Evolutionary conservation across 805 yeast species (phyloP).

Genomic region (Schwanniomyces vanrijiae): DNA sequence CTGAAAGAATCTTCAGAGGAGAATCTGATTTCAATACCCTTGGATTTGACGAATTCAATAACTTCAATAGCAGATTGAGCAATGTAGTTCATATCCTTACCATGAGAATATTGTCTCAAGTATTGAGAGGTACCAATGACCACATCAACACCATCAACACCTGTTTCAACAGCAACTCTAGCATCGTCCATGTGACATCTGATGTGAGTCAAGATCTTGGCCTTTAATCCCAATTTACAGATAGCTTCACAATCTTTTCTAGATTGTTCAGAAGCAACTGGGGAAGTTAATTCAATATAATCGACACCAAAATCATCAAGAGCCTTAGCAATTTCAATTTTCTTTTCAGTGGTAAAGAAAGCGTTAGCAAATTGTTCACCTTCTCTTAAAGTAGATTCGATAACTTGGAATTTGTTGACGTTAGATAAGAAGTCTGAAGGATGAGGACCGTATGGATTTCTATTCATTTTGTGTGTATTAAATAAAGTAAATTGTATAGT

Average conservation of each 20-base stretch:
- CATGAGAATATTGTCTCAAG: slow-evolving; percentile 56
- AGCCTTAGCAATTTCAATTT: slow-evolving; percentile 59
- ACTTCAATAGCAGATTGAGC: slow-evolving; percentile 59
- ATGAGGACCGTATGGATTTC: slow-evolving; percentile 59
- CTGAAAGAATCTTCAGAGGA: slow-evolving; percentile 61
- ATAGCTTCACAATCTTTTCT: slow-evolving; percentile 59
- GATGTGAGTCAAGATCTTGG: slow-evolving; percentile 58
- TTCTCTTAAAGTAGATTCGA: slow-evolving; percentile 61
- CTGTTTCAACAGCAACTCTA: slow-evolving; percentile 58
- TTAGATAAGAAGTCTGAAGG: slow-evolving; percentile 59
- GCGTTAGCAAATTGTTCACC: slow-evolving; percentile 67
- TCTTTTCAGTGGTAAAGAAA: slow-evolving; percentile 56
- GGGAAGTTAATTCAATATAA: slow-evolving; percentile 59
- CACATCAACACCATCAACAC: slow-evolving; percentile 63
- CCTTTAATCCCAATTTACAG: slow-evolving; percentile 57
- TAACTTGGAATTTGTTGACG: slow-evolving; percentile 51
- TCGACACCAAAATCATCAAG: slow-evolving; percentile 62
- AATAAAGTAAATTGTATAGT: neutral
- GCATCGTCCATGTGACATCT: slow-evolving; percentile 66
- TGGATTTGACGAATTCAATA: slow-evolving; percentile 59
- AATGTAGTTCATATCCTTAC: slow-evolving; percentile 61
- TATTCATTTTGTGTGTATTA: slow-evolving; percentile 4
- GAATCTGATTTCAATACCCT: slow-evolving; percentile 59
- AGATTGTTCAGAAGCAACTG: slow-evolving; percentile 59
- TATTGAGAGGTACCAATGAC: slow-evolving; percentile 62